Percentiles rank a stretch among this genome's conserved stretches.
phyloP scores from a whole-genome alignment of 106 monocot species.

The Dendrobium catenatum region DNA sequence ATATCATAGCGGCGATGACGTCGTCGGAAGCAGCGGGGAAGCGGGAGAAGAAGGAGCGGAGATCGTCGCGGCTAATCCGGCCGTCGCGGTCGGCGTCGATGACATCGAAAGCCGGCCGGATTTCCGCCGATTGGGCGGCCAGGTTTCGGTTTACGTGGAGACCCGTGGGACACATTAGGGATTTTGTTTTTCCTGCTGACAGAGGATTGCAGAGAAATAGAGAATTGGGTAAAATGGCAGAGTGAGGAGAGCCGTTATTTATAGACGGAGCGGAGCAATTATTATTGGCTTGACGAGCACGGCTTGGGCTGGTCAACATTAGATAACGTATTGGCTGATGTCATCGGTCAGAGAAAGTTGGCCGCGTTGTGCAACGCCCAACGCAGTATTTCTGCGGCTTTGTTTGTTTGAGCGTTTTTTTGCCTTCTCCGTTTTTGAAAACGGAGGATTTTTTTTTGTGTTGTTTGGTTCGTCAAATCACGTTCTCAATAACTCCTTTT shows the following conservation, averaged over 20 bases:
- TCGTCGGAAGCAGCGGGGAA: slow-evolving; percentile 21
- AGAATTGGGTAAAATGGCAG: neutral
- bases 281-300: neutral
- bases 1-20: slow-evolving; percentile 64
- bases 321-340: neutral
- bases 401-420: too few species aligned
- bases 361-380: too few species aligned
- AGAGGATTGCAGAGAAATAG: neutral
- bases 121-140: neutral
- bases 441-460: too few species aligned
- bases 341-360: neutral
- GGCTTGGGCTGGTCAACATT: too few species aligned
- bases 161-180: slow-evolving; percentile 56
- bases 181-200: neutral
- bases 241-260: neutral
- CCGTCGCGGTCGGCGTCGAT: slow-evolving; percentile 90
- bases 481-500: too few species aligned
- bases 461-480: too few species aligned
- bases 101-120: slow-evolving; percentile 70
- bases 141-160: slow-evolving; percentile 4
- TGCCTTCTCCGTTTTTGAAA: too few species aligned
- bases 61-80: slow-evolving; percentile 69
- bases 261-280: neutral
- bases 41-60: slow-evolving; percentile 46
- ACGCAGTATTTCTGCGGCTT: too few species aligned